phyloP scores from a whole-genome alignment of 495 filamentous ascomycete species.

The Penicillium chermesinum region DNA sequence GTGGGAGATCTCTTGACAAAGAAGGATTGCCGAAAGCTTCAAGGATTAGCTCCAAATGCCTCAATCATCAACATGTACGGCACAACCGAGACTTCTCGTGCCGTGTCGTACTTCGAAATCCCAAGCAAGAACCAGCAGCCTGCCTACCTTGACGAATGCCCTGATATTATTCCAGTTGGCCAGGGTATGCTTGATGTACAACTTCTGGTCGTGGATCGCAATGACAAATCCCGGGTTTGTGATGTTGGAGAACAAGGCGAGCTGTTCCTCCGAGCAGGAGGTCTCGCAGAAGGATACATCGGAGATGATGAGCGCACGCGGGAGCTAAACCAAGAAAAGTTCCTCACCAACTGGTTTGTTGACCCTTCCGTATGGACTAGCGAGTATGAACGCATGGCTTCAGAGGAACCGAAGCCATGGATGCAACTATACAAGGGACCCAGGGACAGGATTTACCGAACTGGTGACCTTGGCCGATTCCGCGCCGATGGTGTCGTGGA shows the following conservation, averaged over 20 bases:
- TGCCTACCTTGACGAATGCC: slow-evolving; percentile 62
- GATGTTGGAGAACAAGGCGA: slow-evolving; percentile 79
- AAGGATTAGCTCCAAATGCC: slow-evolving; percentile 71
- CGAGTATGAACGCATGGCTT: slow-evolving; percentile 47
- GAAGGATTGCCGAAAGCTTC: slow-evolving; percentile 74
- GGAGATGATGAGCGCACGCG: slow-evolving; percentile 40
- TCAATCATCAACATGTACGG: slow-evolving; percentile 89
- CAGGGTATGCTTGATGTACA: slow-evolving; percentile 92
- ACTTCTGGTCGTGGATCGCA: slow-evolving; percentile 80
- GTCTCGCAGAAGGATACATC: slow-evolving; percentile 84
- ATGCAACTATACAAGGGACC: slow-evolving; percentile 74
- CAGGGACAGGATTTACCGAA: slow-evolving; percentile 80
- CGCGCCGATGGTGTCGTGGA: slow-evolving; percentile 68
- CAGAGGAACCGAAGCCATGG: slow-evolving; percentile 55
- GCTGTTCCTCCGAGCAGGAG: slow-evolving; percentile 82
- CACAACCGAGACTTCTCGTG: slow-evolving; percentile 83
- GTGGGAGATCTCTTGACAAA: slow-evolving; percentile 91
- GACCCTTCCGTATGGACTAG: slow-evolving; percentile 67
- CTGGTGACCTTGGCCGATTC: slow-evolving; percentile 76
- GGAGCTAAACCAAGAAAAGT: slow-evolving; percentile 71
- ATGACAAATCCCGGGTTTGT: slow-evolving; percentile 67
- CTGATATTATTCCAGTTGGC: slow-evolving; percentile 80
- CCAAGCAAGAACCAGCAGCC: slow-evolving; percentile 64
- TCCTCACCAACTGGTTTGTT: slow-evolving; percentile 86
- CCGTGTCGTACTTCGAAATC: slow-evolving; percentile 84